Evolutionary conservation across 108 stramenopile species (phyloP).

Genomic region (Chaetoceros tenuissimus): DNA sequence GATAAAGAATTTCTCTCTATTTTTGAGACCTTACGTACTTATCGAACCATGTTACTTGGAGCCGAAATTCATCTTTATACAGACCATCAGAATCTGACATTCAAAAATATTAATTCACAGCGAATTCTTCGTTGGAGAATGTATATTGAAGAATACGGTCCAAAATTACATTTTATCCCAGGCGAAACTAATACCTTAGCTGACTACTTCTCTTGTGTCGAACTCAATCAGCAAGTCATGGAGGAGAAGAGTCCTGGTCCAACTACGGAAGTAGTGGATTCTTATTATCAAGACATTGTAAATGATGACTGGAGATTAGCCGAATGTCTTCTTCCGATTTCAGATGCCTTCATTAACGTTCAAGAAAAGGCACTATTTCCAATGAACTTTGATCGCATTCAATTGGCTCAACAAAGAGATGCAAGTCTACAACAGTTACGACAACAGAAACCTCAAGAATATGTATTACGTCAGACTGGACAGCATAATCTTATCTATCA

Average conservation of each 20-base stretch:
- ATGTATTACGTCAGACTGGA: not conserved
- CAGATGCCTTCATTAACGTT: too few relatives aligned
- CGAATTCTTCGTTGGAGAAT: conserved; percentile 31
- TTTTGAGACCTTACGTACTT: conserved; percentile 14
- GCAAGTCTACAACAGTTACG: conserved; percentile 2
- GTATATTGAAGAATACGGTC: conserved; percentile 26
- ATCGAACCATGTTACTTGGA: too few relatives aligned
- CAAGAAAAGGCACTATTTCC: conserved; percentile 3
- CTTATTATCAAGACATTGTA: too few relatives aligned
- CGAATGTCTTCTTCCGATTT: too few relatives aligned
- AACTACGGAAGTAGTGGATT: too few relatives aligned
- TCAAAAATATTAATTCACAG: conserved; percentile 19
- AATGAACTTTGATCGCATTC: conserved; percentile 1
- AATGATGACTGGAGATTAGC: too few relatives aligned
- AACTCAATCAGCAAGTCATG: too few relatives aligned
- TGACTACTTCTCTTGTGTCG: conserved; percentile 2
- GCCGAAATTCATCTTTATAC: conserved; percentile 22
- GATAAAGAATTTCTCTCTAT: conserved; percentile 20
- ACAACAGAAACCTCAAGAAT: conserved; percentile 2
- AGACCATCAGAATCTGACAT: conserved; percentile 29
- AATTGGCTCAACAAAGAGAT: conserved; percentile 10
- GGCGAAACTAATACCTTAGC: not conserved
- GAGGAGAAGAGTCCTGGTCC: too few relatives aligned
- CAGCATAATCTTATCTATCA: too few relatives aligned
- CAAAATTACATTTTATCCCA: conserved; percentile 18